These are phyloP conservation scores for Yamadazyma taylorii DNA, from an alignment of 1,139 yeast species.

Conservation along the genomic window DNA sequence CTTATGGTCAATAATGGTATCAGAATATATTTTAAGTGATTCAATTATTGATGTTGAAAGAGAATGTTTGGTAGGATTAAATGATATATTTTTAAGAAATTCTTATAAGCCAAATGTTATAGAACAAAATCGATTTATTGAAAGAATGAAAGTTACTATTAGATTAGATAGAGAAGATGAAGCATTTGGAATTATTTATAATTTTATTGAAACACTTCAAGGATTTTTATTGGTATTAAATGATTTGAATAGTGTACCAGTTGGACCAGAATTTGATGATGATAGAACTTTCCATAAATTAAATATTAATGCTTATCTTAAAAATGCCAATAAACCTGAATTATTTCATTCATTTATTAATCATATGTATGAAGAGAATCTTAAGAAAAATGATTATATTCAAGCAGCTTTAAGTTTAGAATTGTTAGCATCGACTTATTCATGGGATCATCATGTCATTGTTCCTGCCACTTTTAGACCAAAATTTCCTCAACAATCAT, in stretches of 20 bases:
- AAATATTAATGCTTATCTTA: slow-evolving; percentile 73
- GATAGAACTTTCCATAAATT: slow-evolving; percentile 81
- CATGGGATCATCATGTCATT: slow-evolving; percentile 66
- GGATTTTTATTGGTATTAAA: slow-evolving; percentile 67
- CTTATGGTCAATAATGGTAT: slow-evolving; percentile 68
- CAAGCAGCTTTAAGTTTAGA: slow-evolving; percentile 86
- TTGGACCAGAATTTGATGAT: slow-evolving; percentile 81
- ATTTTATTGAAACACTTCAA: slow-evolving; percentile 55
- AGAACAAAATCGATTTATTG: slow-evolving; percentile 57
- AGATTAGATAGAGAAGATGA: slow-evolving; percentile 68
- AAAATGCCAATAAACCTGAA: slow-evolving; percentile 80
- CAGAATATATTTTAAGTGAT: slow-evolving; percentile 64
- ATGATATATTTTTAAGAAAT: slow-evolving; percentile 60
- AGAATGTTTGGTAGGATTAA: slow-evolving; percentile 62
- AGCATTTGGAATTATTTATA: slow-evolving; percentile 52
- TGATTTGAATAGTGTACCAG: slow-evolving; percentile 73
- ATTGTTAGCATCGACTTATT: slow-evolving; percentile 72
- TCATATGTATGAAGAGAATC: slow-evolving; percentile 68
- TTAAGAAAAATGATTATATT: slow-evolving; percentile 61
- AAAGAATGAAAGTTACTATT: slow-evolving; percentile 50
- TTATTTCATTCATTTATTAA: slow-evolving; percentile 75
- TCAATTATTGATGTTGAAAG: slow-evolving; percentile 60
- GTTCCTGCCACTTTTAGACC: slow-evolving; percentile 65
- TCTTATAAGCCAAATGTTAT: slow-evolving; percentile 54
- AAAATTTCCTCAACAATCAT: slow-evolving; percentile 72